These are phyloP conservation scores for Solanum dulcamara DNA, from an alignment of 257 asterid genomes.

Conservation along the genomic window DNA sequence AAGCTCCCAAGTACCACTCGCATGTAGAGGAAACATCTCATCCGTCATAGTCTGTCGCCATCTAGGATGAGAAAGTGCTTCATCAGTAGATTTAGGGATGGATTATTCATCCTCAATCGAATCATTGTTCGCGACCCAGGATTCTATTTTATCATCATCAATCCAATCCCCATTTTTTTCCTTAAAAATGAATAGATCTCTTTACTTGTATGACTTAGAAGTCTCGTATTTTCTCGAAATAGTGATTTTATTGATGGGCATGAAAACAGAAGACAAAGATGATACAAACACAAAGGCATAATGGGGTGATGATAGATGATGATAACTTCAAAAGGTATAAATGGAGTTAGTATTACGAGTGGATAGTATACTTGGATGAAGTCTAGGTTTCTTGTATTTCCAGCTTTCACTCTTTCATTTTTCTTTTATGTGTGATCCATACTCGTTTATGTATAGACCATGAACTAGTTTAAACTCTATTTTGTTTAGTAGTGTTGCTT, in stretches of 20 bases:
- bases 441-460: background rate
- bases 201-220: background rate
- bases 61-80: background rate
- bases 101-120: background rate
- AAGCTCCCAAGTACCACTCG: background rate
- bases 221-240: background rate
- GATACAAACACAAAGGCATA: background rate
- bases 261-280: background rate
- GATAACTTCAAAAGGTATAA: background rate
- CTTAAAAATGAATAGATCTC: background rate
- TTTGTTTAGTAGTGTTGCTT: constrained; percentile 1
- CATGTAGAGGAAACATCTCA: background rate
- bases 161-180: background rate
- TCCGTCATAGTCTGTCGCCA: background rate
- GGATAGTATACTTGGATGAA: background rate
- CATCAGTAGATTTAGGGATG: background rate
- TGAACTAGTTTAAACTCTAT: background rate
- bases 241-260: background rate
- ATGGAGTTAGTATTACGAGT: background rate
- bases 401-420: background rate
- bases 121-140: background rate
- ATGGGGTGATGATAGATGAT: background rate
- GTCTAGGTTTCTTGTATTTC: background rate
- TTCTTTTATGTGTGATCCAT: background rate
- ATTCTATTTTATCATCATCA: background rate